Evolutionary conservation across 1,284 basidiomycete species (phyloP), one percentile per base, ranked within the genome.

Genomic region (Naganishia sp.): DNA sequence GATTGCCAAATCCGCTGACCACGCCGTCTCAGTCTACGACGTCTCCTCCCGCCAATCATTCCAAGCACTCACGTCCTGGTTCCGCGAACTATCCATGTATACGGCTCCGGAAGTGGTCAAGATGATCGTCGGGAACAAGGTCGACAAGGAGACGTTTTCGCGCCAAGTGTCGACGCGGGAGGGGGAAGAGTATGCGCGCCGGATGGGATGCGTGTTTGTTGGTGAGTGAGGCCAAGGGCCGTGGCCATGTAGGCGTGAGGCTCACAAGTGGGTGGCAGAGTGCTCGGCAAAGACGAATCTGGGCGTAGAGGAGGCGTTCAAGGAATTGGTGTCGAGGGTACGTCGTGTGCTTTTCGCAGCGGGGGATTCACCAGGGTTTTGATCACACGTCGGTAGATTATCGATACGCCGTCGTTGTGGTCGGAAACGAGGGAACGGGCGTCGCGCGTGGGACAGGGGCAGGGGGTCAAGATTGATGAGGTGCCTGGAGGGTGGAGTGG

Each of bases 71-170:
- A 88, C 92, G 15, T 84, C 87, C 63, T 99, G 96, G 95, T 93
- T 91, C 78, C 86, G 87, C 60, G 95, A 99, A 77, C 87, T 99
- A 11, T 92, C 96, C 74, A 95, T 91, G 28, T 98, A 97, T 75
- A 91, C 94, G 56, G 87, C 87, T 1, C 83, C 84, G 25, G 87
- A 88, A 9, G 91, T 96, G n/a, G 90, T 94, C 57, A 92, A 94
- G 84, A 92, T 98, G 73, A 85, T 99, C 32, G 93, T 98, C 2
- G 85, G 85, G 9, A 99, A 99, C 81, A 99, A 98, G 80, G 84
- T 95, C 5, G 95, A 98, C 82, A 94, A 94, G 85, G 90, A 88
- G 61, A 64, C 47, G 23, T 61, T 61, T 42, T 60, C 56, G 0
- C 85, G 95, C 1, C 88, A 93, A 76, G 93, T 99, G 5, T 81